phyloP scores from a whole-genome alignment of 352 stramenopile genomes.

The Phytophthora niederhauseri region DNA sequence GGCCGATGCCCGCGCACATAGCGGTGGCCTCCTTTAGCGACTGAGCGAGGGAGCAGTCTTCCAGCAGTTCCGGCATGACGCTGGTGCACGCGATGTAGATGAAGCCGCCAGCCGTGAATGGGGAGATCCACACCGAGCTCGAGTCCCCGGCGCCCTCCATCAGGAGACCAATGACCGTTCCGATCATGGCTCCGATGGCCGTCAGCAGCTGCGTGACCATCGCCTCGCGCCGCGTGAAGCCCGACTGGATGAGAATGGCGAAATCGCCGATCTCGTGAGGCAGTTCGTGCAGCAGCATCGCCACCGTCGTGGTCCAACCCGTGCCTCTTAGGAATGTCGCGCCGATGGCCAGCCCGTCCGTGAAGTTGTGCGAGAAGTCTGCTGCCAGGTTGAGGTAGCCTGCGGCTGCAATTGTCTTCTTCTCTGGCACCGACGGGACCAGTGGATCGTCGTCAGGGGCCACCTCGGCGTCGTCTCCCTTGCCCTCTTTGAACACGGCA shows the following conservation, averaged over 20 bases:
- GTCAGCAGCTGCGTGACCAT: constrained; percentile 93
- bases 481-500: constrained; percentile 37
- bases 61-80: constrained; percentile 92
- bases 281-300: constrained; percentile 92
- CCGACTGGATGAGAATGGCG: constrained; percentile 91
- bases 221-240: constrained; percentile 88
- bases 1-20: constrained; percentile 71
- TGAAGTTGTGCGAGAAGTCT: constrained; percentile 95
- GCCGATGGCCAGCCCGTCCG: constrained; percentile 93
- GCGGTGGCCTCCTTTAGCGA: constrained; percentile 71
- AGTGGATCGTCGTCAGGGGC: constrained; percentile 21
- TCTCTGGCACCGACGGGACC: constrained; percentile 15
- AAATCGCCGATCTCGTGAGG: constrained; percentile 95
- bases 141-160: constrained; percentile 74
- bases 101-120: constrained; percentile 91
- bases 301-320: constrained; percentile 85
- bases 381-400: constrained; percentile 91
- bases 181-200: constrained; percentile 91
- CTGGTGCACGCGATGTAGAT: constrained; percentile 93
- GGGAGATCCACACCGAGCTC: constrained; percentile 81
- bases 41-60: constrained; percentile 79
- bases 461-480: constrained; percentile 30
- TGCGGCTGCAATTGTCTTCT: constrained; percentile 71
- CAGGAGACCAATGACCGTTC: constrained; percentile 84
- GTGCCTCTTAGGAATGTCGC: constrained; percentile 85